Evolutionary conservation across 148 eudicot species (phyloP).

Genomic region (Camellia sinensis): DNA sequence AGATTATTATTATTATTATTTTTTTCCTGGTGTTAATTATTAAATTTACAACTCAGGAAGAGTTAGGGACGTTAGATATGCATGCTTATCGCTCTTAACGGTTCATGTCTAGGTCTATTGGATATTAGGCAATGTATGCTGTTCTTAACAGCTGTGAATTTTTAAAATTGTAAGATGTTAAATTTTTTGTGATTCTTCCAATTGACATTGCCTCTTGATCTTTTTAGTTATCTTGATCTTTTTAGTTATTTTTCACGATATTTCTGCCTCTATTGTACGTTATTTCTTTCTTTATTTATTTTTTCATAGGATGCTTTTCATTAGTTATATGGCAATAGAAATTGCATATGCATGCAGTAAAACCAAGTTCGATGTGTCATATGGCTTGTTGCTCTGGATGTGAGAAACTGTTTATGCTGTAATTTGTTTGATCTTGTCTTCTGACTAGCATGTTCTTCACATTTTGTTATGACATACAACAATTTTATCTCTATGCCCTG

Average conservation of each 20-base stretch:
- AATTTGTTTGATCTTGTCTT: not conserved
- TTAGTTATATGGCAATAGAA: not conserved
- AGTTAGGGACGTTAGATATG: not conserved
- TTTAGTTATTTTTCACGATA: not conserved
- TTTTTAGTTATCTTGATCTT: not conserved
- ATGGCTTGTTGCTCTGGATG: not conserved
- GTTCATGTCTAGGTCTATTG: not conserved
- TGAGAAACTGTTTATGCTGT: not conserved
- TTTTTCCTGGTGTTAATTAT: not conserved
- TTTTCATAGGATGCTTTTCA: not conserved
- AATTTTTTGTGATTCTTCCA: not conserved
- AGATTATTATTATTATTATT: not conserved
- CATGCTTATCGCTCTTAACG: not conserved
- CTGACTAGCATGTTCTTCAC: not conserved
- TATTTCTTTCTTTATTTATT: not conserved
- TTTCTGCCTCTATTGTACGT: not conserved
- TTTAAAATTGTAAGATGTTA: not conserved
- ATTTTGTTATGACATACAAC: not conserved
- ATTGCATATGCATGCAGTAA: not conserved
- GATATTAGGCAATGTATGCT: not conserved
- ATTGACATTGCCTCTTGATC: slow-evolving; percentile 1
- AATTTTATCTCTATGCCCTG: not conserved
- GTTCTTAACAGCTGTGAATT: not conserved
- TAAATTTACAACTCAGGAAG: not conserved
- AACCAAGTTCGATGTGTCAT: not conserved